phyloP scores from a whole-genome alignment of 1,284 basidiomycete species.

The Trametes polyzona region DNA sequence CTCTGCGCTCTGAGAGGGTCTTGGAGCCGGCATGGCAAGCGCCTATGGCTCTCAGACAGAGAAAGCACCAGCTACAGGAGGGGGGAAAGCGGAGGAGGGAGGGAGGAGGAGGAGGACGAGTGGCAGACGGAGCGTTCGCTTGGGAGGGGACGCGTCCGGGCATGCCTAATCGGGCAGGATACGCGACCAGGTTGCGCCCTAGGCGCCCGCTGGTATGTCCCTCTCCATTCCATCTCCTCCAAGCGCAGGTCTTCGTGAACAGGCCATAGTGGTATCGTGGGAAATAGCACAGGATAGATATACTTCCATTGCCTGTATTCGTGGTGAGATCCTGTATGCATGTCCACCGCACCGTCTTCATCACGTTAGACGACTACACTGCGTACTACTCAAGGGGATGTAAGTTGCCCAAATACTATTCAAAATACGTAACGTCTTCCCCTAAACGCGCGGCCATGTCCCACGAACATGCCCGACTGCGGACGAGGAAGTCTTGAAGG shows the following conservation, averaged over 20 bases:
- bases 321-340: no score
- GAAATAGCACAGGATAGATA: not conserved
- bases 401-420: no score
- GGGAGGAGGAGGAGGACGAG: not conserved
- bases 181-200: not conserved
- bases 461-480: no score
- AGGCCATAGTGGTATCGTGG: not conserved
- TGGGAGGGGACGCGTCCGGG: slow-evolving; percentile 22
- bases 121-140: slow-evolving; percentile 1
- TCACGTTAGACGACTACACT: no score
- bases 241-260: no score
- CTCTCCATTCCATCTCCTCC: not conserved
- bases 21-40: slow-evolving; percentile 52
- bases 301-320: no score
- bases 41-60: not conserved
- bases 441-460: no score
- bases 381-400: no score
- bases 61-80: not conserved
- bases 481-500: not conserved
- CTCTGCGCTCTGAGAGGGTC: slow-evolving; percentile 67
- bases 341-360: no score
- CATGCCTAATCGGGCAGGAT: slow-evolving; percentile 17
- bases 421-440: no score
- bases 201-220: not conserved
- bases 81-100: not conserved